Evolutionary conservation across 106 monocot genomes (phyloP), one percentile per base, ranked within the genome.

Genomic region (Phalaenopsis aphrodite): DNA sequence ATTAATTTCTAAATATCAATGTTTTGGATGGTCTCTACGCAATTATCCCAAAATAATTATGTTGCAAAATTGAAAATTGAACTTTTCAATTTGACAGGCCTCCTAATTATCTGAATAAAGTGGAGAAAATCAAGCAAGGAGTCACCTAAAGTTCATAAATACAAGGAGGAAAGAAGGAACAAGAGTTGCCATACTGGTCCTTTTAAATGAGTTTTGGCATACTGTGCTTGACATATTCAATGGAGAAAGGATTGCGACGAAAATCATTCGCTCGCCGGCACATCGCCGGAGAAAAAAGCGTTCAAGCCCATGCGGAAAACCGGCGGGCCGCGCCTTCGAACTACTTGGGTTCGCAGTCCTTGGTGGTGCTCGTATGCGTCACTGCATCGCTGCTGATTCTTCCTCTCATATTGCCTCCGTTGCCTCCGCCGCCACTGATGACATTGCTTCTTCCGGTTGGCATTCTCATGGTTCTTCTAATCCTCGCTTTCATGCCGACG

Each of bases 401-500:
- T 2, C 90, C 90, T 17, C 73, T 90, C 42, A 58, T 90, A 12
- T 80, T 90, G 42, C 88, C 90, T 14, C 88, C 88, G 39, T 77
- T 88, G 77, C 84, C 86, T 21, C 90, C 88, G n/a, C 88, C 90
- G 2, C 90, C 90, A 11, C 68, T 52, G 17, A 30, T 88, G 85
- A 56, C 88, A 14, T 83, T 90, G 56, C 76, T 90, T 23, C 48
- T 90, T 55, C 90, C 88, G n/a, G 24, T 88, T 16, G 88, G 83
- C 11, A 84, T 90, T 47, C 66, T 90, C 37, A 37, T 56, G 0
- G 56, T 90, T 75, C 79, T 90, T 30, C 23, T 90, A 23, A 8
- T 80, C 42, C 66, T 90, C 77, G 90, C 82, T 15, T 85, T 85
- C 17, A 87, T 87, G 84, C 84, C 85, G 10, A 81, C 73, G 0